Percentiles rank a stretch among this genome's conserved stretches.
Conservation (phyloP, 2,329 filamentous ascomycete genomes). For the Davidsoniella neocaledoniae region DNA sequence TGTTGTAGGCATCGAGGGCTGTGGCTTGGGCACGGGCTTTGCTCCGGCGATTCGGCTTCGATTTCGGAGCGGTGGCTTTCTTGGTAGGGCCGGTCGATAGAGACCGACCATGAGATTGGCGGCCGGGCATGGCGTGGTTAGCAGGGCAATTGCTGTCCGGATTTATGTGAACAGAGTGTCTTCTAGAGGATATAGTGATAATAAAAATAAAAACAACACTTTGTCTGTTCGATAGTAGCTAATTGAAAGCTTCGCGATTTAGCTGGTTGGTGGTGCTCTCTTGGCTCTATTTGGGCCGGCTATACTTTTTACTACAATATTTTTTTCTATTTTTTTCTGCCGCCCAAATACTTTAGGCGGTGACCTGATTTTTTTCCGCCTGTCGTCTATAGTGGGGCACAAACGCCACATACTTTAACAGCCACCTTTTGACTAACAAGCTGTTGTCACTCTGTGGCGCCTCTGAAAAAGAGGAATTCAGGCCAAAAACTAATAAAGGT, state of each 20-base stretch:
- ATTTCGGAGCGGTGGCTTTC: background rate
- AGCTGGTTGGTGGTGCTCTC: background rate
- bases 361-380: slow-evolving; percentile 13
- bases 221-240: too few relatives aligned
- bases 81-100: slow-evolving; percentile 18
- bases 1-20: slow-evolving; percentile 40
- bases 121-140: slow-evolving; percentile 25
- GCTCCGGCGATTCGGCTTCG: slow-evolving; percentile 23
- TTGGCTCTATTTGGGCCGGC: background rate
- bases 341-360: slow-evolving; percentile 11
- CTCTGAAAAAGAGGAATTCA: background rate
- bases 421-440: slow-evolving; percentile 3
- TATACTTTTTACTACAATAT: background rate
- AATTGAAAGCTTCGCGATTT: background rate
- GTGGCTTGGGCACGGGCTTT: slow-evolving; percentile 32
- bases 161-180: too few relatives aligned
- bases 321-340: slow-evolving; percentile 14
- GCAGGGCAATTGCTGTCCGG: too few relatives aligned
- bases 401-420: slow-evolving; percentile 2
- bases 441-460: background rate
- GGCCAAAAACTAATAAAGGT: background rate
- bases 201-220: too few relatives aligned
- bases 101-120: slow-evolving; percentile 28
- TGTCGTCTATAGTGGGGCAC: slow-evolving; percentile 10
- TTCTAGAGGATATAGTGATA: too few relatives aligned